Percentiles rank a stretch among this genome's conserved stretches.
Conservation (phyloP, 352 stramenopile genomes). For the Phytophthora citricola region DNA sequence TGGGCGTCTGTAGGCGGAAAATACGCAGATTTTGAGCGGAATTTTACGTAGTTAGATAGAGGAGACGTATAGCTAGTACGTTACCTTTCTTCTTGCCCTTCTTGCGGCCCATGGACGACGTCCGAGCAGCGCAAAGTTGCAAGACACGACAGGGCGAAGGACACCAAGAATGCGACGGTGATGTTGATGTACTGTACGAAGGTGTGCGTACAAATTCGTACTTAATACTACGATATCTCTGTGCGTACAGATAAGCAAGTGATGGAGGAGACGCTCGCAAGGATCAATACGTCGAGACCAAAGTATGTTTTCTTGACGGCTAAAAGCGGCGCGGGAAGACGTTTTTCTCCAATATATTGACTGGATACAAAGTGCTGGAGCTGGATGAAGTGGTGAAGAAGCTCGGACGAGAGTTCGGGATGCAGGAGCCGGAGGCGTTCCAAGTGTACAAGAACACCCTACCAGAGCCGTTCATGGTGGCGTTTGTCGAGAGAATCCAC, state of each 20-base stretch:
- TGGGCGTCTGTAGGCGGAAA: slow-evolving; percentile 23
- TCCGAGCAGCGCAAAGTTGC: slow-evolving; percentile 8
- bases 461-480: slow-evolving; percentile 1
- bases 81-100: slow-evolving; percentile 80
- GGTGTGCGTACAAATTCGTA: slow-evolving; percentile 10
- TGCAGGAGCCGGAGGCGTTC: slow-evolving; percentile 2
- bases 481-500: slow-evolving; percentile 16
- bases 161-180: neutral
- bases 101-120: slow-evolving; percentile 72
- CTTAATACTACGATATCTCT: slow-evolving; percentile 7
- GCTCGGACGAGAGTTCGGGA: slow-evolving; percentile 1
- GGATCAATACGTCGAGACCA: slow-evolving; percentile 3
- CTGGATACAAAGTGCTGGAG: slow-evolving; percentile 16
- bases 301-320: slow-evolving; percentile 21
- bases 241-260: neutral
- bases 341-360: slow-evolving; percentile 10
- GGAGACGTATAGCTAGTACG: neutral
- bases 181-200: too few relatives aligned
- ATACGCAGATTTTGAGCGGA: slow-evolving; percentile 1
- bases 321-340: slow-evolving; percentile 21
- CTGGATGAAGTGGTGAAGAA: slow-evolving; percentile 15
- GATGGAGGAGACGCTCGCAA: slow-evolving; percentile 16
- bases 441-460: slow-evolving; percentile 23
- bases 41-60: neutral
- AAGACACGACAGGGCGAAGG: neutral